A percentile compares a stretch with the other conserved stretches of the same genome.
Conservation (phyloP, 352 stramenopile species). For the Globisporangium paddicum region DNA sequence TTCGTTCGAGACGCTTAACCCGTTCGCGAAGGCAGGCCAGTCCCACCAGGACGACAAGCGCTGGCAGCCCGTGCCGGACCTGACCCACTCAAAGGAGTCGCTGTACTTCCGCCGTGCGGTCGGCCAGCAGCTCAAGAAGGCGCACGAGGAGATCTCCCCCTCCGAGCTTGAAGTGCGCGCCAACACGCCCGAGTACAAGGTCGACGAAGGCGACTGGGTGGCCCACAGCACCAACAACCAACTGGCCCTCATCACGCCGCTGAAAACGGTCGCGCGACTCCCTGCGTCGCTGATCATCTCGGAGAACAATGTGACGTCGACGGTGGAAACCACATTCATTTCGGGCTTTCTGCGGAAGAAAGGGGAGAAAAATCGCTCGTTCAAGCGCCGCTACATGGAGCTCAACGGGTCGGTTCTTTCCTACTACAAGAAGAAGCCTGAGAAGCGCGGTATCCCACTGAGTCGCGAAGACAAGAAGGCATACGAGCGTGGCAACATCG, state of each 20-base stretch:
- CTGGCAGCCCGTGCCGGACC: constrained; percentile 71
- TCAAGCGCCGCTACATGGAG: constrained; percentile 85
- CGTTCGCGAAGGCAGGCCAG: constrained; percentile 53
- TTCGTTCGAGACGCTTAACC: constrained; percentile 72
- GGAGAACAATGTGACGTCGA: constrained; percentile 23
- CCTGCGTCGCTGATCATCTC: constrained; percentile 66
- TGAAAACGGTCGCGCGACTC: constrained; percentile 80
- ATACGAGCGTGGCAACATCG: constrained; percentile 65
- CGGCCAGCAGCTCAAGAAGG: constrained; percentile 65
- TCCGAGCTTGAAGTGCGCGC: constrained; percentile 80
- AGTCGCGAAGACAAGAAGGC: constrained; percentile 71
- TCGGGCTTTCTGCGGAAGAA: constrained; percentile 77
- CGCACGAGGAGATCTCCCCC: constrained; percentile 79
- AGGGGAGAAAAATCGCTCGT: constrained; percentile 78
- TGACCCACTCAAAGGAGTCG: constrained; percentile 82
- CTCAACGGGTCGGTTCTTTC: constrained; percentile 63
- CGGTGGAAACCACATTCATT: constrained; percentile 21
- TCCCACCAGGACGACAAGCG: constrained; percentile 46
- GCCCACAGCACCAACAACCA: constrained; percentile 82
- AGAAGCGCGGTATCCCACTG: constrained; percentile 71
- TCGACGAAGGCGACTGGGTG: constrained; percentile 84
- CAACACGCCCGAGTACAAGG: constrained; percentile 87
- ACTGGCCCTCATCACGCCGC: constrained; percentile 68
- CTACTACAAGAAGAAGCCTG: constrained; percentile 87
- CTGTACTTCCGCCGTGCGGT: constrained; percentile 73